These are phyloP conservation scores for Cryptococcus floricola DNA, from an alignment of 1,284 basidiomycete genomes.

Conservation along the genomic window DNA sequence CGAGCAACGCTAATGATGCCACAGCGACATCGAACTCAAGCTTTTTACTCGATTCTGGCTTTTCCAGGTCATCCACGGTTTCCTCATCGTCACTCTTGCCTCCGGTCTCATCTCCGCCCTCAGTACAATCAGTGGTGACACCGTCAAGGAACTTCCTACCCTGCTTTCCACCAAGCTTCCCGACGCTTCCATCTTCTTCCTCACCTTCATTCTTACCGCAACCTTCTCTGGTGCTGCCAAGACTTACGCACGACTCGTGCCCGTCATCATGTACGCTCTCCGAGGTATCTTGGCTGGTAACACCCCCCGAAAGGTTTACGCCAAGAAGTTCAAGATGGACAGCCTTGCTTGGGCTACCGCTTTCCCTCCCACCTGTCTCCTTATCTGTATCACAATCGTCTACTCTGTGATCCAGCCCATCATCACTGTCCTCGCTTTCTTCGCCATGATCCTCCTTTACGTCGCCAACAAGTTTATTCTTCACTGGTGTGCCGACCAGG, in stretches of 20 bases:
- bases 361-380: slow-evolving; percentile 43
- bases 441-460: slow-evolving; percentile 44
- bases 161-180: slow-evolving; percentile 74
- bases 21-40: slow-evolving; percentile 77
- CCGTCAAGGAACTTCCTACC: slow-evolving; percentile 59
- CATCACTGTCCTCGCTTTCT: slow-evolving; percentile 37
- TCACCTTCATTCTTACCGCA: slow-evolving; percentile 61
- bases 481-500: slow-evolving; percentile 47
- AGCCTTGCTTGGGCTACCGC: slow-evolving; percentile 36
- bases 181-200: slow-evolving; percentile 85
- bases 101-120: slow-evolving; percentile 75
- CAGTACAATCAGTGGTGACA: slow-evolving; percentile 55
- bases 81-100: slow-evolving; percentile 77
- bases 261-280: slow-evolving; percentile 76
- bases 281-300: slow-evolving; percentile 78
- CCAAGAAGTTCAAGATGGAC: slow-evolving; percentile 40
- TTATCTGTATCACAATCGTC: slow-evolving; percentile 45
- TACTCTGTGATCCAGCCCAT: slow-evolving; percentile 50
- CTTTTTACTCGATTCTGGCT: slow-evolving; percentile 88
- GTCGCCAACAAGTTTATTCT: slow-evolving; percentile 48
- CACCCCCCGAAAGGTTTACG: slow-evolving; percentile 66
- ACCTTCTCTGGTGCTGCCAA: slow-evolving; percentile 69
- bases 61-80: slow-evolving; percentile 88
- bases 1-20: no score
- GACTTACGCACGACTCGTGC: slow-evolving; percentile 73